phyloP scores from a whole-genome alignment of 225 moss, liverwort and hornwort genomes.

The Takakia lepidozioides region DNA sequence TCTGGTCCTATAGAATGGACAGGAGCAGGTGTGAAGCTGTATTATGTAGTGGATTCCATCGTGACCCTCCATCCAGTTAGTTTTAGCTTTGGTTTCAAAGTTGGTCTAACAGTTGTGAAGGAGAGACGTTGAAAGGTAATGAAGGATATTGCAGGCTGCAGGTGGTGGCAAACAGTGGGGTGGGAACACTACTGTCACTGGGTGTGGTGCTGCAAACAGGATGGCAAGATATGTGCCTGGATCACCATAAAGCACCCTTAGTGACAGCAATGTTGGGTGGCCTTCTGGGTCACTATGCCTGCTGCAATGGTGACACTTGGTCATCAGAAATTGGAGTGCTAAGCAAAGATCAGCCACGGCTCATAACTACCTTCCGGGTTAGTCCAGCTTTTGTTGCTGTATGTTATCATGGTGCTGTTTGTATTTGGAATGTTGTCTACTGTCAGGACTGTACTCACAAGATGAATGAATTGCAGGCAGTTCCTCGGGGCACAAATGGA shows the following conservation, averaged over 20 bases:
- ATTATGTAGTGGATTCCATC: too few relatives aligned
- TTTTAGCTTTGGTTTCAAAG: too few relatives aligned
- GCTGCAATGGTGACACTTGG: constrained; percentile 94
- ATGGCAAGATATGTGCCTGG: constrained; percentile 71
- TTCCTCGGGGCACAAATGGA: constrained; percentile 86
- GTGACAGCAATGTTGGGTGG: constrained; percentile 70
- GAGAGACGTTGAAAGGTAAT: too few relatives aligned
- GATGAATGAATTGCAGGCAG: constrained; percentile 40
- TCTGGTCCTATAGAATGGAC: too few relatives aligned
- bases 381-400: too few relatives aligned
- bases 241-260: constrained; percentile 53
- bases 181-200: constrained; percentile 58
- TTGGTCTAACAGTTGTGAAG: too few relatives aligned
- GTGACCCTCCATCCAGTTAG: too few relatives aligned
- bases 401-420: not conserved
- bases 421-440: not conserved
- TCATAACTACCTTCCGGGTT: constrained; percentile 76
- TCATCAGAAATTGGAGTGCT: constrained; percentile 86
- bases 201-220: constrained; percentile 44
- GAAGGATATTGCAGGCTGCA: too few relatives aligned
- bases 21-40: too few relatives aligned
- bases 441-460: constrained; percentile 5
- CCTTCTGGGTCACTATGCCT: constrained; percentile 82
- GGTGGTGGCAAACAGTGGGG: constrained; percentile 63
- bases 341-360: constrained; percentile 64